phyloP scores from a whole-genome alignment of 73 alveolate species.

The Paramecium pentaurelia region DNA sequence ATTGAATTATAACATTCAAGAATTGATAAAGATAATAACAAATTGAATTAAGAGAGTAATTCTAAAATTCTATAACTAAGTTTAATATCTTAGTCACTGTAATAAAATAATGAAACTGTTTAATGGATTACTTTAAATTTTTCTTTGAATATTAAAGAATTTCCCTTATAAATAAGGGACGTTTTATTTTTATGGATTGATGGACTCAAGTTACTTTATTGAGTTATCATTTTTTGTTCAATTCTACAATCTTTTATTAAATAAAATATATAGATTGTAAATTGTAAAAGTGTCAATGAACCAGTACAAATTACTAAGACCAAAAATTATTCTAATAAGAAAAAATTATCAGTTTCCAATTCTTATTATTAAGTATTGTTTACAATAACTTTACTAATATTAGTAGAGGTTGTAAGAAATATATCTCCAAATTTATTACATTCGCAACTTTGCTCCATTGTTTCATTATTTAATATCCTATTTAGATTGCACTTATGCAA shows the following conservation, averaged over 20 bases:
- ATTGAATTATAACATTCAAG: background rate
- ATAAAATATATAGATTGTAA: too few relatives aligned
- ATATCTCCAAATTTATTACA: background rate
- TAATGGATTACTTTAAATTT: background rate
- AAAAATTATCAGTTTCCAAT: background rate
- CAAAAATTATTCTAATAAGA: background rate
- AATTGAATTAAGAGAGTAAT: background rate
- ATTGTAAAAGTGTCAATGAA: background rate
- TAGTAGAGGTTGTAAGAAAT: background rate
- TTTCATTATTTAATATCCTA: background rate
- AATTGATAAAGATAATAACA: background rate
- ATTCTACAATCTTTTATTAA: background rate
- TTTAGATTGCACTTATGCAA: background rate
- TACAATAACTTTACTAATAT: background rate
- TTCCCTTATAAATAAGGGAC: background rate
- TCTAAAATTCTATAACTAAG: background rate
- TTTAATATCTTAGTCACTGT: background rate
- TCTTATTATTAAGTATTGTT: background rate
- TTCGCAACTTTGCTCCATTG: background rate
- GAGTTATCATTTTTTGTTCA: background rate
- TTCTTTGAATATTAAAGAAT: background rate
- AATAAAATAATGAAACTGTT: background rate
- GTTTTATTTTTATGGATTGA: background rate
- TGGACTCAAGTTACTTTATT: background rate
- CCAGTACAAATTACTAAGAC: background rate